Conservation (phyloP, 2,329 filamentous ascomycete genomes). For the Grosmannia serpens region DNA sequence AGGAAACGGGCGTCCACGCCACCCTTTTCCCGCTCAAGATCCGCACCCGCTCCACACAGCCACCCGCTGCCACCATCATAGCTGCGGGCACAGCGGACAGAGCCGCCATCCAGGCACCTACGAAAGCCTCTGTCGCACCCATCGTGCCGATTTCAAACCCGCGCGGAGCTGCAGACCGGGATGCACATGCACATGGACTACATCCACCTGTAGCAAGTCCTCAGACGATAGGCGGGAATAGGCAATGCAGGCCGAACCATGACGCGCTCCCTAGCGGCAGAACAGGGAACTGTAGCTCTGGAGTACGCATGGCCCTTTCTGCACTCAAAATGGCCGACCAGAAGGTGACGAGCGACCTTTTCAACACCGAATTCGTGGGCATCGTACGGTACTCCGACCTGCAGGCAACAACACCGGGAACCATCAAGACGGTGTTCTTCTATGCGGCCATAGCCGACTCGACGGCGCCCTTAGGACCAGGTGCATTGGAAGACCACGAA, state of each 20-base stretch:
- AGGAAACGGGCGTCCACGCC: constrained; percentile 34
- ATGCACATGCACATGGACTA: no score
- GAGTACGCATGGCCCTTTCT: no score
- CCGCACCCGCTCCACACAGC: constrained; percentile 29
- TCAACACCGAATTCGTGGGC: constrained; percentile 25
- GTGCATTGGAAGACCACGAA: constrained; percentile 12
- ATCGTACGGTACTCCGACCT: constrained; percentile 25
- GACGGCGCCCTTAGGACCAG: constrained; percentile 5
- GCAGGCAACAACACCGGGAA: constrained; percentile 18
- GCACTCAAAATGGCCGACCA: constrained; percentile 1
- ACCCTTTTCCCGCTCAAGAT: constrained; percentile 26
- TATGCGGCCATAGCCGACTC: constrained; percentile 21
- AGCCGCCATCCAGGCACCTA: no score
- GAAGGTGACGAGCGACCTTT: constrained; percentile 18
- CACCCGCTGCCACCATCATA: neutral
- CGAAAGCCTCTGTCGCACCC: no score
- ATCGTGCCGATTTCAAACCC: no score
- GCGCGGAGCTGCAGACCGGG: no score
- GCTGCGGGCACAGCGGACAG: neutral
- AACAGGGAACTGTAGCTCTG: no score
- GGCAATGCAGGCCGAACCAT: no score
- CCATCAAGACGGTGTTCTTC: constrained; percentile 29
- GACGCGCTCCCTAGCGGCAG: no score
- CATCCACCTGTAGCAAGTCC: no score
- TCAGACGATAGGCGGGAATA: no score